A percentile compares a stretch with the other conserved stretches of the same genome.
Evolutionary conservation across 1,284 basidiomycete species (phyloP).

Genomic region (Ganoderma multipileum): DNA sequence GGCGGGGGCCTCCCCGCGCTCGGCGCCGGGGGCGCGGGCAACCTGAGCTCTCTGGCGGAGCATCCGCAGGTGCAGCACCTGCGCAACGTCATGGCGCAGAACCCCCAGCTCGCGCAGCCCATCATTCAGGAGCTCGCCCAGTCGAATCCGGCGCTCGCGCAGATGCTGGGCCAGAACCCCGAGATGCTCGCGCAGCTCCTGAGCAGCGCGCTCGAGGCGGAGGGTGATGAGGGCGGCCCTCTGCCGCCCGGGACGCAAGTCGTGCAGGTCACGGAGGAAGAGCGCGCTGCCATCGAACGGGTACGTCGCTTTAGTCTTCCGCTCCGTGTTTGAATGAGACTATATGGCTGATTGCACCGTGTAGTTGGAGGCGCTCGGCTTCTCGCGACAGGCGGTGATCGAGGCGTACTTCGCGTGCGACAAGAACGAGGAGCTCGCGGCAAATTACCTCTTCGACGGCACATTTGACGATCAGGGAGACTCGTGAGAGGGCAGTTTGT

Average conservation of each 20-base stretch:
- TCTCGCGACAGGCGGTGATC: slow-evolving; percentile 77
- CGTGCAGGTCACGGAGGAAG: slow-evolving; percentile 83
- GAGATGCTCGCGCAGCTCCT: slow-evolving; percentile 73
- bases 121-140: slow-evolving; percentile 84
- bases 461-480: slow-evolving; percentile 59
- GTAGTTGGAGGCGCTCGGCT: slow-evolving; percentile 87
- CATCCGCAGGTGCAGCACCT: slow-evolving; percentile 72
- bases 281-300: slow-evolving; percentile 85
- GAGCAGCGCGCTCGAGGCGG: slow-evolving; percentile 51
- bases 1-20: slow-evolving; percentile 23
- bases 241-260: slow-evolving; percentile 72
- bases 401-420: slow-evolving; percentile 94
- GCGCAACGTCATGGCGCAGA: slow-evolving; percentile 73
- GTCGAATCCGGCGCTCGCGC: slow-evolving; percentile 78
- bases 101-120: slow-evolving; percentile 81
- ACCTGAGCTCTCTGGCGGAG: slow-evolving; percentile 62
- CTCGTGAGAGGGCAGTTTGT: slow-evolving; percentile 17
- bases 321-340: slow-evolving; percentile 10
- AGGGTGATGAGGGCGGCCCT: slow-evolving; percentile 54
- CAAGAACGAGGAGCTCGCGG: slow-evolving; percentile 94
- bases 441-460: slow-evolving; percentile 88
- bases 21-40: slow-evolving; percentile 45
- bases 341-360: slow-evolving; percentile 22
- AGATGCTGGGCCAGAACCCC: slow-evolving; percentile 73
- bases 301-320: slow-evolving; percentile 55